phyloP scores from a whole-genome alignment of 768 basidiomycete species.

The Brasilioporus rufonigricans region DNA sequence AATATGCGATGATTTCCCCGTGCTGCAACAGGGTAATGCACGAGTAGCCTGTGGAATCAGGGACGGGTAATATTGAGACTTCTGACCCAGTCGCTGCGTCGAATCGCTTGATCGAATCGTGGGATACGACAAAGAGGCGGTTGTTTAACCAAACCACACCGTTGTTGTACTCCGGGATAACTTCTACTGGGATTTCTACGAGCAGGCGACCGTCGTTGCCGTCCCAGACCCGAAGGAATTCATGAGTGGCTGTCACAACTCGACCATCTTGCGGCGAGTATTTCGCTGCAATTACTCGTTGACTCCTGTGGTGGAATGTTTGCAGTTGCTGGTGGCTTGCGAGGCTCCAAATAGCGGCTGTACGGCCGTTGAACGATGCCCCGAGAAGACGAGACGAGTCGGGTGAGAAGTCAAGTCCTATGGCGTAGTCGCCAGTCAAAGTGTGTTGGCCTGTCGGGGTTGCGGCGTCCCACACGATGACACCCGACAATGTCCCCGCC shows the following conservation, averaged over 20 bases:
- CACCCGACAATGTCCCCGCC: neutral
- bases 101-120: neutral
- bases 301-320: neutral
- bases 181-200: neutral
- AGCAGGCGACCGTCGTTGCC: neutral
- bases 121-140: neutral
- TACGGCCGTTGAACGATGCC: neutral
- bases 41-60: neutral
- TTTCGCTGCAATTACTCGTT: neutral
- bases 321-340: neutral
- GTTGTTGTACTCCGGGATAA: neutral
- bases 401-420: neutral
- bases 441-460: neutral
- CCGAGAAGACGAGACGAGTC: neutral
- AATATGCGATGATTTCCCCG: neutral
- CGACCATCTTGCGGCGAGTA: neutral
- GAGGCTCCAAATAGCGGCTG: neutral
- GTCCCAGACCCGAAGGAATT: neutral
- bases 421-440: neutral
- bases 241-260: neutral
- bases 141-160: neutral
- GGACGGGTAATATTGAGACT: neutral
- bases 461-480: neutral
- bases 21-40: neutral
- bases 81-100: neutral